Base-by-base conservation (phyloP, 148 eudicot genomes). In the Euryodendron excelsum region DNA sequence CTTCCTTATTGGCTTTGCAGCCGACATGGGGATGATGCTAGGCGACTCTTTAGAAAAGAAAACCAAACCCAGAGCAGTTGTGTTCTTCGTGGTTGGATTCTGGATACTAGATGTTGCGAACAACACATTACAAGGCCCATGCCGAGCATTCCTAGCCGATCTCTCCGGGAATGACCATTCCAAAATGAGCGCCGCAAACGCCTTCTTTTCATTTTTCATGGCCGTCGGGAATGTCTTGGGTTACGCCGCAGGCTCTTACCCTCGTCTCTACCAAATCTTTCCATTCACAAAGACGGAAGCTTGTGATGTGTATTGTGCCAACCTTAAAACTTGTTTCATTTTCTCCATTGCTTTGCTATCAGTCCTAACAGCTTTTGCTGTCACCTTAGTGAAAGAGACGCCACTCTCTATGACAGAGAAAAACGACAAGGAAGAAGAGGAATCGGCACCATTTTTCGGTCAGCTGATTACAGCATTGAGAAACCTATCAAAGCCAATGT, bases 31-130 rank as follows among this genome's bases (percentile, higher is more conserved):
- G 0, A 77, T 76, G 27, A 65, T 53, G 9, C 59, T 84, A 27
- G 98, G 98, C 10, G 98, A 94, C 77, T 18, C 70, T 0, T 70
- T 82, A 30, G 34, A 62, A 1, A 56, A 79, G 1, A 59, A 48
- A 6, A 61, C 86, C 0, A 94, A 94, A 82, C 93, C 97, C 0
- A 82, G 89, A n/a, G 97, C 97, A 5, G 90, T 92, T 34, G 82
- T 84, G 0, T 70, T 94, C 18, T 94, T 94, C 77, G 86, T 94
- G 11, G 44, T 91, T 4, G 97, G 98, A 6, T 92, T 94, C 61
- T 92, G 94, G 94, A 80, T 92, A 11, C 87, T 94, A 17, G 98
- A 94, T 47, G 90, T 94, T 18, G 97, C 97, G 3, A 94, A 94
- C 66, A 94, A 94, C 78, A 87, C 83, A 86, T 79, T 88, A 36